A percentile compares a stretch with the other conserved stretches of the same genome.
phyloP scores from a whole-genome alignment of 2,329 filamentous ascomycete species.

The Blastomyces gilchristii region DNA sequence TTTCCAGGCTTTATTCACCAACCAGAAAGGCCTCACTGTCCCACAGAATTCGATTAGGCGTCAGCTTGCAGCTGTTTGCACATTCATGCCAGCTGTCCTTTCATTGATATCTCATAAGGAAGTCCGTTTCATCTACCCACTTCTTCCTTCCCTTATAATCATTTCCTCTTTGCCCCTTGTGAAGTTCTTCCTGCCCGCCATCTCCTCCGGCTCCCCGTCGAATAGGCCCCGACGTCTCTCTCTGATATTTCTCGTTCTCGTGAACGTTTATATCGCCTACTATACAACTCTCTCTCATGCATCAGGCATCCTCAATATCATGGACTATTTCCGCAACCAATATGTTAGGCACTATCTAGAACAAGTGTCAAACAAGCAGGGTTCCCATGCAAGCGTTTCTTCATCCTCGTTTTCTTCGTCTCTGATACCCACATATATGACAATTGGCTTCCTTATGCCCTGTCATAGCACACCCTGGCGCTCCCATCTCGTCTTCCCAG shows the following conservation, averaged over 20 bases:
- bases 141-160: conserved; percentile 77
- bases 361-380: conserved; percentile 9
- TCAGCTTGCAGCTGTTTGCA: conserved; percentile 48
- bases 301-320: conserved; percentile 63
- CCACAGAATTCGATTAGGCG: conserved; percentile 34
- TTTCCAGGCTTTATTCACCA: conserved; percentile 38
- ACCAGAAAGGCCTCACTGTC: conserved; percentile 15
- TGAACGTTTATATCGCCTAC: conserved; percentile 60
- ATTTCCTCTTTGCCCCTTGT: conserved; percentile 60
- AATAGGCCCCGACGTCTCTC: conserved; percentile 41
- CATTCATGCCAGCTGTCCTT: conserved; percentile 52
- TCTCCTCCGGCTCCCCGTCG: conserved; percentile 24
- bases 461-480: conserved; percentile 97
- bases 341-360: conserved; percentile 45
- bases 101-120: conserved; percentile 90
- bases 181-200: conserved; percentile 50
- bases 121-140: conserved; percentile 89
- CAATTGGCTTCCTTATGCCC: conserved; percentile 76
- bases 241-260: conserved; percentile 48
- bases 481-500: conserved; percentile 67
- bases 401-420: conserved; percentile 5
- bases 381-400: conserved; percentile 2
- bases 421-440: conserved; percentile 31
- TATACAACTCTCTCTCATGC: conserved; percentile 74
- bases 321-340: conserved; percentile 63